Conservation (phyloP, 441 rosid species). For the Isatis lusitanica region DNA sequence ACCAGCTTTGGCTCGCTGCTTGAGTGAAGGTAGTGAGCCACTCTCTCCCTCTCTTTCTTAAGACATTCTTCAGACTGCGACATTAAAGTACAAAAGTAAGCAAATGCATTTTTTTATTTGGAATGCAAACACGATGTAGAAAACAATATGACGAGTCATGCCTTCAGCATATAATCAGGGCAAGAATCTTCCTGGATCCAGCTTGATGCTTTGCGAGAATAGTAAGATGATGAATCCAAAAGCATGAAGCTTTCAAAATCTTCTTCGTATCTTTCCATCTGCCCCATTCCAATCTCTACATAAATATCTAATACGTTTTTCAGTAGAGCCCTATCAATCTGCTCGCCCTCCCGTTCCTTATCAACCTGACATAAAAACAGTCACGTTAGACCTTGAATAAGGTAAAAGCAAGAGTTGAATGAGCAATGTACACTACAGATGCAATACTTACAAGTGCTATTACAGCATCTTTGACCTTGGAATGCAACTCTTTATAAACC, state of each 20-base stretch:
- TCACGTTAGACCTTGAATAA: not conserved
- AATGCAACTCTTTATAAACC: constrained; percentile 65
- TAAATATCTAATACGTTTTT: constrained; percentile 84
- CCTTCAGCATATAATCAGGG: constrained; percentile 88
- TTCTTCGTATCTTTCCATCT: constrained; percentile 63
- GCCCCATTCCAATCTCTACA: constrained; percentile 93
- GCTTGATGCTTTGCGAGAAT: constrained; percentile 83
- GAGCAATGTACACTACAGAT: not conserved
- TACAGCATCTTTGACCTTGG: constrained; percentile 73
- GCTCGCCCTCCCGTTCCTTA: constrained; percentile 91
- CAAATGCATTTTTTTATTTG: not conserved
- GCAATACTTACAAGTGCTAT: constrained; percentile 64
- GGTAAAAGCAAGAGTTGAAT: not conserved
- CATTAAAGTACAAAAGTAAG: constrained; percentile 8
- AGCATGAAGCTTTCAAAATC: constrained; percentile 84
- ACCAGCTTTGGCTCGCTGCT: constrained; percentile 85
- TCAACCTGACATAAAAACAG: constrained; percentile 52
- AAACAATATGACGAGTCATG: constrained; percentile 24
- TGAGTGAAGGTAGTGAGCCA: constrained; percentile 78
- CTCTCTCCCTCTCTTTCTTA: constrained; percentile 91
- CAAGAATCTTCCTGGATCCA: constrained; percentile 92
- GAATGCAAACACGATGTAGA: not conserved
- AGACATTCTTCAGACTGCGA: constrained; percentile 92
- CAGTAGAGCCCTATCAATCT: constrained; percentile 76
- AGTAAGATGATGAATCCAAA: constrained; percentile 69